These are phyloP conservation scores for Bertia moriformis DNA, from an alignment of 2,329 filamentous ascomycete species.

Conservation along the genomic window DNA sequence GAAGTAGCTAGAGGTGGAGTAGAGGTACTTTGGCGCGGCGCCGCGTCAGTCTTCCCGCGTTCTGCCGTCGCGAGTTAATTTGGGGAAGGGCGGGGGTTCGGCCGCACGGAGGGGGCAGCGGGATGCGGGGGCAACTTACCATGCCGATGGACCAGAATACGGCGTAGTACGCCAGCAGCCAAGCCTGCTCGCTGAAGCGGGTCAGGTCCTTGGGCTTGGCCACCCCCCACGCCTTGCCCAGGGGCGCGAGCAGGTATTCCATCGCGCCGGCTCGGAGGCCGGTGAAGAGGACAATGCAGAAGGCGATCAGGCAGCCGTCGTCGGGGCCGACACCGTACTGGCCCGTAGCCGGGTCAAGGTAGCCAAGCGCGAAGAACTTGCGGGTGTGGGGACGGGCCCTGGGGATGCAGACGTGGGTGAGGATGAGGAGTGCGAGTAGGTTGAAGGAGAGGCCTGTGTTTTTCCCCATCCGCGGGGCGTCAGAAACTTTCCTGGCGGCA, in stretches of 20 bases:
- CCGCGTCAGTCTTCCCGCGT: constrained; percentile 1
- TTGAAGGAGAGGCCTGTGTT: constrained; percentile 66
- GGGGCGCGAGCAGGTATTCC: constrained; percentile 72
- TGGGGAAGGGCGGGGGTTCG: constrained; percentile 3
- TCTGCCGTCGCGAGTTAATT: constrained; percentile 2
- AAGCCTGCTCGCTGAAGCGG: constrained; percentile 87
- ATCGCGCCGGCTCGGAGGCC: constrained; percentile 71
- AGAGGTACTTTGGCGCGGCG: constrained; percentile 63
- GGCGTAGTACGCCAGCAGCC: constrained; percentile 72
- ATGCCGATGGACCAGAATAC: constrained; percentile 73
- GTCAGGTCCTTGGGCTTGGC: constrained; percentile 61
- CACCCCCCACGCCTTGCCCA: constrained; percentile 61
- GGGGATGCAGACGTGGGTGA: constrained; percentile 72
- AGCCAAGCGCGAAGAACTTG: constrained; percentile 78
- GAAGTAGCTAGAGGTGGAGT: constrained; percentile 65
- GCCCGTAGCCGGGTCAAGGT: constrained; percentile 56
- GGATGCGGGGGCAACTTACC: constrained; percentile 34
- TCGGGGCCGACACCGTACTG: constrained; percentile 65
- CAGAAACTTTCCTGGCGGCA: constrained; percentile 1
- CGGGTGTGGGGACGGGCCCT: constrained; percentile 64
- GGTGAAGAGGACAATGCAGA: constrained; percentile 74
- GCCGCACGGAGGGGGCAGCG: neutral
- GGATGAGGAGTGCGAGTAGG: constrained; percentile 66
- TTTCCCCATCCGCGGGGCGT: neutral
- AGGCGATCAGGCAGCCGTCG: constrained; percentile 63